Evolutionary conservation across 441 rosid species (phyloP).

Genomic region (Jatropha podagrica): DNA sequence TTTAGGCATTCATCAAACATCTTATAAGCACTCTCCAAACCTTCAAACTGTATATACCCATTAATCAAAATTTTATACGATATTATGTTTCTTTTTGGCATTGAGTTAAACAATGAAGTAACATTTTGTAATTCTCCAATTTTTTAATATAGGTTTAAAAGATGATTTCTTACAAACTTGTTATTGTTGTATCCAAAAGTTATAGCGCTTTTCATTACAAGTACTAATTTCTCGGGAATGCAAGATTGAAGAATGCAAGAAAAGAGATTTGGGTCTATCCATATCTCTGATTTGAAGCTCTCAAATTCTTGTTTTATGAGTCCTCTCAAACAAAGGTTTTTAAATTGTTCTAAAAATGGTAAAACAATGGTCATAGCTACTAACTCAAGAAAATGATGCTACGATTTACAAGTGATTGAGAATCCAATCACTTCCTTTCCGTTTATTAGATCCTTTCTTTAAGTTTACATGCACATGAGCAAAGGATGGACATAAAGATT

Average conservation of each 20-base stretch:
- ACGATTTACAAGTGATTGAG: not conserved
- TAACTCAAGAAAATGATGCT: not conserved
- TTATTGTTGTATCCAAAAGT: conserved; percentile 56
- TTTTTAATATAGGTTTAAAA: conserved; percentile 70
- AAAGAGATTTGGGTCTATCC: conserved; percentile 60
- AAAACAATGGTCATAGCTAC: not conserved
- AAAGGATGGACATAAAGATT: too few species aligned
- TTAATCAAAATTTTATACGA: conserved; percentile 73
- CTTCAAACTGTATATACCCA: conserved; percentile 45
- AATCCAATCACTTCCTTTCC: too few species aligned
- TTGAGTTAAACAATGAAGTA: conserved; percentile 40
- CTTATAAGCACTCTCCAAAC: conserved; percentile 54
- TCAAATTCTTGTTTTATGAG: conserved; percentile 52
- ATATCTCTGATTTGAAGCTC: conserved; percentile 44
- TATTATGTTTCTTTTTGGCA: conserved; percentile 62
- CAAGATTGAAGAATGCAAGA: conserved; percentile 61
- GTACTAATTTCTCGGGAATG: conserved; percentile 36
- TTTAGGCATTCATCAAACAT: conserved; percentile 71
- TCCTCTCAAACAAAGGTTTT: conserved; percentile 50
- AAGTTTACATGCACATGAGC: too few species aligned
- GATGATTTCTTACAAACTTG: conserved; percentile 71
- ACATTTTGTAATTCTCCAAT: conserved; percentile 47
- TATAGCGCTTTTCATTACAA: conserved; percentile 50
- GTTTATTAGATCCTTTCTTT: too few species aligned
- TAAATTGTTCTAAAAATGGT: conserved; percentile 25